Conservation (phyloP, 1,139 yeast species). For the Geotrichum klebahnii region DNA sequence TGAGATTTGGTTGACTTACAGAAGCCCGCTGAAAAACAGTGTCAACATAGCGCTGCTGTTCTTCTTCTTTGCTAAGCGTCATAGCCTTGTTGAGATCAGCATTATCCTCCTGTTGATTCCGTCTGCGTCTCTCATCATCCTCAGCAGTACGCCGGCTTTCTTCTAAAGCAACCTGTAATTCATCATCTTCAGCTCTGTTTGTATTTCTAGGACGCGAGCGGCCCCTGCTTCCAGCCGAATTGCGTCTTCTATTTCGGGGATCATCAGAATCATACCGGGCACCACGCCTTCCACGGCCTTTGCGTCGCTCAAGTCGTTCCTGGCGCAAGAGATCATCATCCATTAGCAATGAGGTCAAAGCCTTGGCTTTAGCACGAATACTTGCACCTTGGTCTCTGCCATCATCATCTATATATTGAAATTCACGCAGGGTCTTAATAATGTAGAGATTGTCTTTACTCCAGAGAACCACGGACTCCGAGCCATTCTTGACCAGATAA, state of each 20-base stretch:
- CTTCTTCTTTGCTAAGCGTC: constrained; percentile 81
- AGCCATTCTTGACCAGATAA: constrained; percentile 78
- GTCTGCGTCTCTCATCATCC: constrained; percentile 65
- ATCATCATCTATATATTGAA: constrained; percentile 73
- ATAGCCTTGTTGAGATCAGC: constrained; percentile 78
- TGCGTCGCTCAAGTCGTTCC: constrained; percentile 61
- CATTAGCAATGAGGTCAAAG: constrained; percentile 58
- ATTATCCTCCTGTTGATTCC: constrained; percentile 33
- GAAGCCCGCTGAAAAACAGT: constrained; percentile 77
- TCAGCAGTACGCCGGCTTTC: constrained; percentile 80
- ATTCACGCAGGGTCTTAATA: constrained; percentile 87
- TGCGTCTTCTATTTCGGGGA: constrained; percentile 24
- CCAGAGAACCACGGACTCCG: constrained; percentile 92
- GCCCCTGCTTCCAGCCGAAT: constrained; percentile 12
- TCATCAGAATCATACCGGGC: constrained; percentile 13
- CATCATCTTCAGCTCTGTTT: constrained; percentile 65
- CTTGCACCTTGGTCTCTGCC: constrained; percentile 87
- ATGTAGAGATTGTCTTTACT: constrained; percentile 85
- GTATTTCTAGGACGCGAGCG: constrained; percentile 16
- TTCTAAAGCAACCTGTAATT: constrained; percentile 75
- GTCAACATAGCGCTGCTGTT: constrained; percentile 46
- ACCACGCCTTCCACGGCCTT: constrained; percentile 32
- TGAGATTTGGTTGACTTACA: constrained; percentile 39
- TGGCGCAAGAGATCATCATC: constrained; percentile 80
- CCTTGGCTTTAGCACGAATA: constrained; percentile 86